Evolutionary conservation across 495 filamentous ascomycete genomes (phyloP).

Genomic region (Penicillium silybi): DNA sequence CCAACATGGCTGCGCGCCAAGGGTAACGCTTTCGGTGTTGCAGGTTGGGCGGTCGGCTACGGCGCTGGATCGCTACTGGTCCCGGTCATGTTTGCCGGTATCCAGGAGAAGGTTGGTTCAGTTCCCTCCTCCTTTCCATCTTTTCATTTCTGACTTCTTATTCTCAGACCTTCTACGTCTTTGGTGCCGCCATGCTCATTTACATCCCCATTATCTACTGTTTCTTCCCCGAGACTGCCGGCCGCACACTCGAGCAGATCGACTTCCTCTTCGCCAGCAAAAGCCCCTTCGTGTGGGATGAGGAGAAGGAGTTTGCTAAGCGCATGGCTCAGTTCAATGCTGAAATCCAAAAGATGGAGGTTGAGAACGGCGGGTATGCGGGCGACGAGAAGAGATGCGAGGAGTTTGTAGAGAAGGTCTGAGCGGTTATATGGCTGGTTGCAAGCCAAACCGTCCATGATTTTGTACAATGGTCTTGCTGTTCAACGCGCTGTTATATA

Average conservation of each 20-base stretch:
- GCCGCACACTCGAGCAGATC: slow-evolving; percentile 41
- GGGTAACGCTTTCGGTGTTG: slow-evolving; percentile 61
- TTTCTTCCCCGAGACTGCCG: slow-evolving; percentile 41
- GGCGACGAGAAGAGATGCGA: slow-evolving; percentile 6
- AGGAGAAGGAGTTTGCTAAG: slow-evolving; percentile 11
- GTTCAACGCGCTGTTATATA: slow-evolving; percentile 1
- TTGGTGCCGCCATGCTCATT: slow-evolving; percentile 57
- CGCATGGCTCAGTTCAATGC: slow-evolving; percentile 9
- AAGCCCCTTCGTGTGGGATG: slow-evolving; percentile 10
- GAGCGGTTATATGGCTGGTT: neutral
- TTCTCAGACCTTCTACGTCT: slow-evolving; percentile 31
- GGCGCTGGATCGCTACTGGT: slow-evolving; percentile 17
- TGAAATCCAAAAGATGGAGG: slow-evolving; percentile 10
- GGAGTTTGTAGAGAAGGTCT: slow-evolving; percentile 8
- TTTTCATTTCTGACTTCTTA: neutral
- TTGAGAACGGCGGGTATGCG: slow-evolving; percentile 2
- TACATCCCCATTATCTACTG: slow-evolving; percentile 37
- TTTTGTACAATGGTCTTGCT: neutral
- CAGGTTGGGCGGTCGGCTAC: slow-evolving; percentile 48
- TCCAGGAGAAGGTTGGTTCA: slow-evolving; percentile 33
- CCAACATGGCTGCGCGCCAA: slow-evolving; percentile 57
- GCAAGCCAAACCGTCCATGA: slow-evolving; percentile 1
- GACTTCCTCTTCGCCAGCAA: slow-evolving; percentile 37
- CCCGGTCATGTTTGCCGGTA: slow-evolving; percentile 38
- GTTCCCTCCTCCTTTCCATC: neutral